Percentiles rank a stretch among this genome's conserved stretches.
These are phyloP conservation scores for Leptographium radiaticola DNA, from an alignment of 2,329 filamentous ascomycete genomes.

Conservation along the genomic window DNA sequence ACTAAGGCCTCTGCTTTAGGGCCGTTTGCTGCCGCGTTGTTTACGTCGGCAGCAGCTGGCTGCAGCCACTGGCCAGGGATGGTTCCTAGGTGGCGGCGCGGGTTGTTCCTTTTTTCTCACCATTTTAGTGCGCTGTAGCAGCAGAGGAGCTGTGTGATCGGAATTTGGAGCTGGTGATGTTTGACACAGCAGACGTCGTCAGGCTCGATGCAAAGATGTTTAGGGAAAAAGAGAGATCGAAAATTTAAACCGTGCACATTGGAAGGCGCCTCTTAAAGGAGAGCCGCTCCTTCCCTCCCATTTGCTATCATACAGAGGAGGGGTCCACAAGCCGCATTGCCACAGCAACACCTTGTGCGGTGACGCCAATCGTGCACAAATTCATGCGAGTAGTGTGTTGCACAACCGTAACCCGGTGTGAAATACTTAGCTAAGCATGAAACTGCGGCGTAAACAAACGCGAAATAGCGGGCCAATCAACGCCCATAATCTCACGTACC, in stretches of 20 bases:
- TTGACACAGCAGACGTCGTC: too few species aligned
- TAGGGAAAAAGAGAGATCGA: not conserved
- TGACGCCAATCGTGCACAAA: not conserved
- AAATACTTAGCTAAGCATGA: not conserved
- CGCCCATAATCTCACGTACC: not conserved
- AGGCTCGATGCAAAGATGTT: not conserved
- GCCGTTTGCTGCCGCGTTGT: not conserved
- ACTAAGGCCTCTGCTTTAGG: too few species aligned
- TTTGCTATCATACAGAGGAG: not conserved
- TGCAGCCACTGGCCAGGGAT: too few species aligned
- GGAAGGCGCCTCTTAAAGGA: not conserved
- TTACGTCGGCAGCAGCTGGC: not conserved
- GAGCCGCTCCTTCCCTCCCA: not conserved
- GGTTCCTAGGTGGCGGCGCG: not conserved
- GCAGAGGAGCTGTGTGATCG: too few species aligned
- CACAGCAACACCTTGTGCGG: slow-evolving; percentile 6
- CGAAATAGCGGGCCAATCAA: slow-evolving; percentile 8
- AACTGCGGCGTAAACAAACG: slow-evolving; percentile 10
- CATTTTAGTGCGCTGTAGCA: not conserved
- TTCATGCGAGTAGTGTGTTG: too few species aligned
- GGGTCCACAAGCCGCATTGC: slow-evolving; percentile 3
- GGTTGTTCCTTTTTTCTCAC: not conserved
- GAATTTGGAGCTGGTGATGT: too few species aligned
- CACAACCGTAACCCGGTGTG: too few species aligned
- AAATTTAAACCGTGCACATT: not conserved